Evolutionary conservation across 257 asterid genomes (phyloP).

Genomic region (Capsicum baccatum): DNA sequence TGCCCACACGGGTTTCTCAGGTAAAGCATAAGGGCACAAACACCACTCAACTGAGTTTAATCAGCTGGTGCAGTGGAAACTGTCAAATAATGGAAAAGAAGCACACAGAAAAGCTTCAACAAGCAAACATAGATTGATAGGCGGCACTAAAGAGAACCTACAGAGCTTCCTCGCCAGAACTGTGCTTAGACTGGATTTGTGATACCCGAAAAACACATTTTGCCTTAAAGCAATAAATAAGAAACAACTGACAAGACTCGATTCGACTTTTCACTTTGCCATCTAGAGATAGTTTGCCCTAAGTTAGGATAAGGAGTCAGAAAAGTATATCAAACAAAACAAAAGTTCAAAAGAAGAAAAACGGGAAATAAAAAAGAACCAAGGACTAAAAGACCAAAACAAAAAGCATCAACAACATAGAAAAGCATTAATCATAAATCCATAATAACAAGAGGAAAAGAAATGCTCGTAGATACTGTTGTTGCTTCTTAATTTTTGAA

Average conservation of each 20-base stretch:
- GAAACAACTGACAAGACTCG: background rate
- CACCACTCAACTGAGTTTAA: background rate
- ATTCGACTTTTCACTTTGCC: no score
- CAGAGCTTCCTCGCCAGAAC: background rate
- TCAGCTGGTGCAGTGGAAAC: constrained; percentile 4
- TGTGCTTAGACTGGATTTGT: background rate
- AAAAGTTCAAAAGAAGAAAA: background rate
- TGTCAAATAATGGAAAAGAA: background rate
- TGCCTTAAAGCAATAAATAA: background rate
- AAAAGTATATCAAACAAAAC: constrained; percentile 1
- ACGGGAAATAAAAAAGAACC: no score
- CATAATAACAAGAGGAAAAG: background rate
- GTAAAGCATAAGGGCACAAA: background rate
- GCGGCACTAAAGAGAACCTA: background rate
- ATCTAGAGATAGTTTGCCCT: no score
- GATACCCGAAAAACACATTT: background rate
- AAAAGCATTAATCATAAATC: background rate
- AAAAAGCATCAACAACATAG: constrained; percentile 20
- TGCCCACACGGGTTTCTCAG: constrained; percentile 18
- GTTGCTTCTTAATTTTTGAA: background rate
- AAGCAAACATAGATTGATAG: background rate
- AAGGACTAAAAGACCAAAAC: background rate
- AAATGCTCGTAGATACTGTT: background rate
- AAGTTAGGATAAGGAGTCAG: background rate
- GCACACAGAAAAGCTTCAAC: constrained; percentile 5